Base-by-base conservation (phyloP, 441 rosid genomes). In the Bruguiera hainesii region DNA sequence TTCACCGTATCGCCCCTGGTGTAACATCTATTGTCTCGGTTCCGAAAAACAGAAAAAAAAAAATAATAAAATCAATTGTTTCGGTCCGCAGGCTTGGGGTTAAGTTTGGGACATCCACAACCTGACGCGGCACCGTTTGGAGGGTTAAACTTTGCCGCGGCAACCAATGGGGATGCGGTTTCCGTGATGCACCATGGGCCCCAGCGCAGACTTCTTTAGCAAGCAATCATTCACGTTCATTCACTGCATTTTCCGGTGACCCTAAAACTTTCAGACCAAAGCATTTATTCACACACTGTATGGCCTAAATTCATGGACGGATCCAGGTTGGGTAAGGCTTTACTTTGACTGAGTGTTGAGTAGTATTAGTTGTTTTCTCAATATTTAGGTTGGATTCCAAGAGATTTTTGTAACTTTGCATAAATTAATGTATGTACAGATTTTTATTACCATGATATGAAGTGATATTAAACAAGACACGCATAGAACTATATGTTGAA, bases 91-190 rank as follows among this genome's bases (percentile, higher is more conserved):
- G 61, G 67, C 56, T 70, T 60, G 63, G 53, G 72, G 33, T 25
- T 7, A 23, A 1, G 64, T 31, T 31, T 31, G 56, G 16, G 33
- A 50, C 25, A 7, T 76, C 71, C 59, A 46, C 3, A 5, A 25
- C 20, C 33, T 66, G 74, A 69, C 68, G 79, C 75, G 86, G 73
- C 68, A 49, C 68, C 65, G 37, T 66, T 64, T 63, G 33, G 69
- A 48, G 72, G 71, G 72, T 70, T 68, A 72, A 61, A 56, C 73
- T 73, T 76, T 31, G 7, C 76, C 57, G 7, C 76, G 53, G 80
- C 79, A 78, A 79, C 83, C 82, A 77, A 84, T 73, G 64, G 75
- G 65, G 78, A 79, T 63, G 80, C 82, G 63, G 79, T 63, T 75
- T 70, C 73, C 55, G 59, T 19, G 71, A 78, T 66, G 60, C 75